Evolutionary conservation across 352 stramenopile genomes (phyloP), one percentile per base, ranked within the genome.

Genomic region (Phytopythium mirpurense): DNA sequence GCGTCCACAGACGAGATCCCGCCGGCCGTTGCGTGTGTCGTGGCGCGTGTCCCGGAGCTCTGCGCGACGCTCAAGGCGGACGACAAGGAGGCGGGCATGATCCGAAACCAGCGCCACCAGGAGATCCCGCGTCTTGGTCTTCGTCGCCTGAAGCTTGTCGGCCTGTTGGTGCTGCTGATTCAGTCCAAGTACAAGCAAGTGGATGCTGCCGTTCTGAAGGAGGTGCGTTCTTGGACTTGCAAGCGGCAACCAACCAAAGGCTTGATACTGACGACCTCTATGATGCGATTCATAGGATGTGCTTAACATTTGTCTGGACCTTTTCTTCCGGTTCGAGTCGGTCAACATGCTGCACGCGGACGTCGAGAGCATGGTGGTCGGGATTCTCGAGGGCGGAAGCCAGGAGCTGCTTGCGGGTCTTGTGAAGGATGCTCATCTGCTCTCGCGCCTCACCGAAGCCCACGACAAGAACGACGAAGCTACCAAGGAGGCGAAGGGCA

Each of bases 331-430:
- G 63, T 95, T 95, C 56, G 82, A 93, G 51, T 87, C 68, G 42
- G 82, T 92, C 43, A 95, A 93, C 64, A 90, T 95, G 78, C 74
- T 95, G 1, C 84, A 95, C 49, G 72, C 84, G 1, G 82, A 95
- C 38, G 72, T 95, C 21, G 84, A 95, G 60, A 90, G 72, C 66
- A 89, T 95, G 76, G 69, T 93, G 27, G 74, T 91, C 35, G 81
- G 82, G 19, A 83, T 95, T 46, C 72, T 95, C 51, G 83, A 91
- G 65, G 87, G 75, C 57, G 83, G 80, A 29, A 83, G 84, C 45
- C 69, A 77, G 41, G 80, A 91, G 54, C 60, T 93, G 36, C 67
- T 91, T 45, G 68, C 74, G 46, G 78, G 69, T 54, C 72, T 95
- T 66, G 83, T 95, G 45, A 83, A 88, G 63, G 74, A 93, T 46